Evolutionary conservation across 305 asterid species (phyloP), one percentile per base, ranked within the genome.

Genomic region (Fraxinus baroniana): DNA sequence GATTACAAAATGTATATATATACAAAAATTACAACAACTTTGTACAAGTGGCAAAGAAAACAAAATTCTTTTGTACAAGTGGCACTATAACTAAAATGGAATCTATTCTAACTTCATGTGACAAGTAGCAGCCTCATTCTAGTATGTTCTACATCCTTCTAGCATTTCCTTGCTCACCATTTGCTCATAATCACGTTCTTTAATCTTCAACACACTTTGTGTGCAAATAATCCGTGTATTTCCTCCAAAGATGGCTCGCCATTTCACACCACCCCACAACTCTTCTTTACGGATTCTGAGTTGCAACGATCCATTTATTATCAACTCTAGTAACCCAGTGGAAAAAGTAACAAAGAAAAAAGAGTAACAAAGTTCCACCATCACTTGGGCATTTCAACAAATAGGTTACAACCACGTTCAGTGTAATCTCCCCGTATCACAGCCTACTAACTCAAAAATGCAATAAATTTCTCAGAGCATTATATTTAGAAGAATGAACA

Each of bases 211-310:
- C 33, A 30, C 33, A 33, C 36, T 33, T 33, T 33, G 36, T 33
- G 36, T 33, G 36, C 36, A 33, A 33, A 33, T 33, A 33, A 33
- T 33, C 36, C 36, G 36, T 4, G 7, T 33, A 33, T 4, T 33
- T 33, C 36, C 6, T 33, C 36, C 41, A 95, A 26, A 92, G 68
- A 84, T 92, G 92, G 86, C 92, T 91, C 5, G 93, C 80, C 95
- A 89, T 90, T 78, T 81, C 77, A 35, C 15, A 17, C 10, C 75
- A 78, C 41, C 26, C 30, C 74, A 41, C 78, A 60, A 8, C 62
- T 76, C 62, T 57, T 86, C 84, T 64, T 8, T 66, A 75, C 73
- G 60, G 77, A 80, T 33, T 36, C 68, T 73, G 74, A 85, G 80
- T 72, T 74, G 64, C 80, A 70, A 78, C 36, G 39, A 66, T 52